Evolutionary conservation across 495 filamentous ascomycete genomes (phyloP), one percentile per base, ranked within the genome.

Genomic region (Rostrohypoxylon terebratum): DNA sequence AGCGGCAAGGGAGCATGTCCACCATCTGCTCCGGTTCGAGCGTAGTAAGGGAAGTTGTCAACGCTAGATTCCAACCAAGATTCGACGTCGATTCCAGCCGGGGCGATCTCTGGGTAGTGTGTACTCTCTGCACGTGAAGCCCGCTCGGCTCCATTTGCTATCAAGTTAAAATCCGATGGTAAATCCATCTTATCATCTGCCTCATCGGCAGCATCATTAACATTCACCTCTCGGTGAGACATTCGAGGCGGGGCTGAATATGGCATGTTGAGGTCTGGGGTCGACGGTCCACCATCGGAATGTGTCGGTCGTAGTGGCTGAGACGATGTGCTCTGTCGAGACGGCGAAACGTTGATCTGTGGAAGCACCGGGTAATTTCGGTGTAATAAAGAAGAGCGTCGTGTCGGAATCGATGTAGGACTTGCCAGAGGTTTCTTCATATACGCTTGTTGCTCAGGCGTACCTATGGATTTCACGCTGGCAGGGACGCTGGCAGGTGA

Each of bases 1-100:
- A 83, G 77, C 2, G 80, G 82, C 25, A 84, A 63, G 0, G 76
- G 79, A 3, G 67, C 47, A 4, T 69, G 71, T 11, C 62, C 66
- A 36, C 70, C 70, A 5, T 69, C 71, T 14, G 50, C 44, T 42
- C 18, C 61, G 21, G 62, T 63, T 28, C 62, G 71, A 34, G 71
- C 66, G 18, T 74, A 69, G 20, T 74, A 74, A 11, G 76, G 76
- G 23, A 78, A 78, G 42, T 77, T 74, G 21, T 68, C 73, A 14
- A 77, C 48, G 18, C 57, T 72, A 10, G 67, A 74, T 51, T 75
- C 66, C 4, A 78, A 38, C 76, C 76, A 78, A 23, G 75, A 74
- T 51, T 77, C 74, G 25, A 77, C 72, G 57, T 73, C 74, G 53
- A 78, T 58, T 6, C 69, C 71, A 6, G 48, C 40, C 7, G 74